Evolutionary conservation across 2,329 filamentous ascomycete species (phyloP).

Genomic region (Geosmithia flava): DNA sequence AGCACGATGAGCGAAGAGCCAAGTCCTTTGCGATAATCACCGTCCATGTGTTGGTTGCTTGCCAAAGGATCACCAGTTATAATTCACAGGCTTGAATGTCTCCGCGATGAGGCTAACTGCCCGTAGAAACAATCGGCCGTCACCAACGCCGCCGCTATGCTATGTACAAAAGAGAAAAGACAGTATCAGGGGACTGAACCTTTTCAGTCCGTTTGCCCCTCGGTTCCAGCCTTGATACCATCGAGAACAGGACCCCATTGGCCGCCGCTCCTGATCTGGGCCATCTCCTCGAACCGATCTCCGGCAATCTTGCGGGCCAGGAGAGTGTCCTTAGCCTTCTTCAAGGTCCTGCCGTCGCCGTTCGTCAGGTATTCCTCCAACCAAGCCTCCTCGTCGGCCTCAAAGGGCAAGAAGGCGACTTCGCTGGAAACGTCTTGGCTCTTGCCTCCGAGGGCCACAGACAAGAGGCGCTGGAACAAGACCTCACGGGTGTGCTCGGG

Average conservation of each 20-base stretch:
- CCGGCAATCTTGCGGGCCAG: constrained; percentile 62
- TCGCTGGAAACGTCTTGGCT: constrained; percentile 39
- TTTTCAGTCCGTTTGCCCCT: constrained; percentile 11
- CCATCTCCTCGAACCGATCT: constrained; percentile 40
- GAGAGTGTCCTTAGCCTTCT: constrained; percentile 58
- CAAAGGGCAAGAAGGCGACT: constrained; percentile 62
- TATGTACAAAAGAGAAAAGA: neutral
- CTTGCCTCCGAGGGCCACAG: constrained; percentile 35
- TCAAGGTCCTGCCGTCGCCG: constrained; percentile 52
- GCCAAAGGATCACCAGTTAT: too few species aligned
- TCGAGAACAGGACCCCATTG: constrained; percentile 38
- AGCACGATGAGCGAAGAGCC: too few species aligned
- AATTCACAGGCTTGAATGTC: neutral
- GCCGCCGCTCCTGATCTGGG: constrained; percentile 27
- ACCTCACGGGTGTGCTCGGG: constrained; percentile 46
- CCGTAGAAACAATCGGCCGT: neutral
- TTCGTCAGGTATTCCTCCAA: constrained; percentile 55
- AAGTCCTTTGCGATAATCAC: too few species aligned
- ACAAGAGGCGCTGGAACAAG: constrained; percentile 56
- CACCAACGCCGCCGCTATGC: constrained; percentile 1
- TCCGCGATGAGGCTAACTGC: too few species aligned
- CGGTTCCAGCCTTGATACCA: constrained; percentile 34
- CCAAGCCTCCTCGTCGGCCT: constrained; percentile 58
- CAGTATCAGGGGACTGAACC: neutral
- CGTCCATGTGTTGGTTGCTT: too few species aligned